Conservation (phyloP, 441 rosid species). For the Erodium moschatum region DNA sequence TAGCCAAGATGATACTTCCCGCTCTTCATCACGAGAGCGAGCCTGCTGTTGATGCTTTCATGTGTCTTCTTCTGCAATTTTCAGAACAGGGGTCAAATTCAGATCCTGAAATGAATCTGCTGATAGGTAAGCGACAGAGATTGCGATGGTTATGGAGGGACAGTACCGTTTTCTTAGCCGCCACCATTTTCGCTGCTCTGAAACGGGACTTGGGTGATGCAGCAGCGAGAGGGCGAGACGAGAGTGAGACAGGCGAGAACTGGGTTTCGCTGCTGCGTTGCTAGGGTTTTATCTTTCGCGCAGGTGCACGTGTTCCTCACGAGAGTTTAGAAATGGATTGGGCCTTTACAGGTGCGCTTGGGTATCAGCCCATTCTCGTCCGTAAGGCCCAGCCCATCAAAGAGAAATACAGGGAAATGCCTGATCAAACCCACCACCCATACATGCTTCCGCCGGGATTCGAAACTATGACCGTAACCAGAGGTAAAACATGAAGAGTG, state of each 20-base stretch:
- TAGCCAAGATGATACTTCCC: slow-evolving; percentile 57
- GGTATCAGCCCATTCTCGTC: too few relatives aligned
- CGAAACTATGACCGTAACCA: too few relatives aligned
- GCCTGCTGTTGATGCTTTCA: slow-evolving; percentile 49
- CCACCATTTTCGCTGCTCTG: background rate
- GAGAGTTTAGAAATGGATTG: too few relatives aligned
- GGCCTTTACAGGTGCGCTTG: too few relatives aligned
- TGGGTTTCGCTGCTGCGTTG: background rate
- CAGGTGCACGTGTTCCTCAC: too few relatives aligned
- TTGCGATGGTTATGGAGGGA: background rate
- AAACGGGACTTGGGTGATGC: background rate
- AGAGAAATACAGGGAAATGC: too few relatives aligned
- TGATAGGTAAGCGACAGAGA: background rate
- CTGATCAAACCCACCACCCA: too few relatives aligned
- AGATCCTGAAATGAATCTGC: background rate
- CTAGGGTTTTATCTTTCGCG: background rate
- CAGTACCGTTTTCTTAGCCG: slow-evolving; percentile 4
- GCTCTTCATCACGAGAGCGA: slow-evolving; percentile 67
- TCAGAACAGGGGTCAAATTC: background rate
- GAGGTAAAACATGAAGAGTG: too few relatives aligned
- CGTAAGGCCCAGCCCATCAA: too few relatives aligned
- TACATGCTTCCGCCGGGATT: too few relatives aligned
- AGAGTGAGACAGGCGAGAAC: background rate
- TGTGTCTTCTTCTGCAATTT: slow-evolving; percentile 38
- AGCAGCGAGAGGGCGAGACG: background rate